These are phyloP conservation scores for Patellifolia procumbens DNA, from an alignment of 179 eudicot genomes.

Conservation along the genomic window DNA sequence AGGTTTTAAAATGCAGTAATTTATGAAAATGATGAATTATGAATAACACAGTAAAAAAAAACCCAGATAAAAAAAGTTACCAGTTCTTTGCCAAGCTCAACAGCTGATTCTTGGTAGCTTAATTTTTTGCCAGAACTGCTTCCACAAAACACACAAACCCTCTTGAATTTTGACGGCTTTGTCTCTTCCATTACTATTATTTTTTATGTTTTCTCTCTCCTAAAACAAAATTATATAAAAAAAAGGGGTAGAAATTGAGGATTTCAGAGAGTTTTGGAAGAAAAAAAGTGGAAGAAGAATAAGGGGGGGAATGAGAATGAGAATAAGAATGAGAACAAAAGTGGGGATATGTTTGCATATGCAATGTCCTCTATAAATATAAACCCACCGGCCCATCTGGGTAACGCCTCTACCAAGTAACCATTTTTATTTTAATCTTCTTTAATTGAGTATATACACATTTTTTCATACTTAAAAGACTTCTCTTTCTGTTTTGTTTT, in stretches of 20 bases:
- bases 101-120: conserved; percentile 46
- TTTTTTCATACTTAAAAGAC: neutral
- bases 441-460: no score
- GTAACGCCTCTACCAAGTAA: conserved; percentile 40
- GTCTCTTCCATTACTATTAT: conserved; percentile 33
- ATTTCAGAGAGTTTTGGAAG: neutral
- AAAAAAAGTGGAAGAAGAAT: neutral
- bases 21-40: neutral
- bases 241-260: neutral
- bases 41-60: neutral
- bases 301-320: neutral
- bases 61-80: conserved; percentile 17
- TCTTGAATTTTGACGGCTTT: conserved; percentile 43
- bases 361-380: conserved; percentile 18
- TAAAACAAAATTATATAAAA: no score
- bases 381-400: conserved; percentile 32
- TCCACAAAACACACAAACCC: conserved; percentile 45
- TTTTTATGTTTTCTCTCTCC: conserved; percentile 6
- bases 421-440: no score
- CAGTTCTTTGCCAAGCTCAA: conserved; percentile 42
- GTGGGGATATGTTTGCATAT: conserved; percentile 24
- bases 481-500: neutral
- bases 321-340: conserved; percentile 27
- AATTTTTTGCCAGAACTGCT: conserved; percentile 44
- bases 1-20: neutral